These are phyloP conservation scores for Candida sojae DNA, from an alignment of 1,139 yeast species.

Conservation along the genomic window DNA sequence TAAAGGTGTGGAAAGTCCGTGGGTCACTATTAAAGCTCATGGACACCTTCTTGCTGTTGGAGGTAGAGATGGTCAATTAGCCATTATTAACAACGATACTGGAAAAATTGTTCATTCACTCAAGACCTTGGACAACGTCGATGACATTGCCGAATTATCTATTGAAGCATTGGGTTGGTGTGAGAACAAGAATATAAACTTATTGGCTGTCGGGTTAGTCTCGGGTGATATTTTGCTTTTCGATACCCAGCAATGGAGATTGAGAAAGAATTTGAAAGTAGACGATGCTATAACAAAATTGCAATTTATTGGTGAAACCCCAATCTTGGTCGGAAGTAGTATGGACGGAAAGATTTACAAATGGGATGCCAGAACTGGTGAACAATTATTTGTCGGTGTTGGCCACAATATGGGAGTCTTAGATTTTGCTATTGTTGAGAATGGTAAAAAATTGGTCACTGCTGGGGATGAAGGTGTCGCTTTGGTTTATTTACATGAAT, in stretches of 20 bases:
- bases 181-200: constrained; percentile 51
- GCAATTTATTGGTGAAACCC: constrained; percentile 57
- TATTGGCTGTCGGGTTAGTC: constrained; percentile 84
- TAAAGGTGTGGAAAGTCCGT: constrained; percentile 76
- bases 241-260: constrained; percentile 84
- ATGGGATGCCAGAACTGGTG: constrained; percentile 89
- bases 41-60: constrained; percentile 68
- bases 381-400: constrained; percentile 69
- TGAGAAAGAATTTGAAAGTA: constrained; percentile 68
- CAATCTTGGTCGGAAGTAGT: constrained; percentile 67
- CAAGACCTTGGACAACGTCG: constrained; percentile 61
- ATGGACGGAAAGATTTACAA: constrained; percentile 85
- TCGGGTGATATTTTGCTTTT: constrained; percentile 82
- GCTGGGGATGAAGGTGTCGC: constrained; percentile 99
- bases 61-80: constrained; percentile 82
- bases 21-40: constrained; percentile 68
- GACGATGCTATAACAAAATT: constrained; percentile 86
- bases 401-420: constrained; percentile 96
- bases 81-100: constrained; percentile 68
- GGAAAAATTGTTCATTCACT: constrained; percentile 73
- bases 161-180: constrained; percentile 90
- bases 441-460: constrained; percentile 72
- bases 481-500: constrained; percentile 50
- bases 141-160: constrained; percentile 72
- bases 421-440: constrained; percentile 69